Conservation (phyloP, 1,284 basidiomycete genomes). For the Inonotus hispidus region DNA sequence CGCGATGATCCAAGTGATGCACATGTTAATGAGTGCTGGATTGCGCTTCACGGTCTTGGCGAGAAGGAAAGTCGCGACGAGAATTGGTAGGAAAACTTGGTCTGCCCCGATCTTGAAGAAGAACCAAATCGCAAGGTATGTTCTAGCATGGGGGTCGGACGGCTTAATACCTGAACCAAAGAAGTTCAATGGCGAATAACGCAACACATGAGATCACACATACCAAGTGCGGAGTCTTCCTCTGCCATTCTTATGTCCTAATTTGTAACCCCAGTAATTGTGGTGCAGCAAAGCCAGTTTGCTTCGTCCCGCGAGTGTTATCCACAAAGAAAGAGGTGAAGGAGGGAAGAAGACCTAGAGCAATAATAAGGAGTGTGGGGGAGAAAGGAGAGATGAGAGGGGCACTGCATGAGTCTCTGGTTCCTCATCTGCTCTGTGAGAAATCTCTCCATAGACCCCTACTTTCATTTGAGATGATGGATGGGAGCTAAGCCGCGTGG, state of each 20-base stretch:
- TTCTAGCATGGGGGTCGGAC: slow-evolving; percentile 2
- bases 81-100: slow-evolving; percentile 43
- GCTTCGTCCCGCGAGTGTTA: background rate
- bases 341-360: background rate
- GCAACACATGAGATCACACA: background rate
- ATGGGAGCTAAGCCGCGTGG: background rate
- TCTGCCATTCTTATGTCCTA: background rate
- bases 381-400: background rate
- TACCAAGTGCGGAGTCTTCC: slow-evolving; percentile 3
- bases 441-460: background rate
- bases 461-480: background rate
- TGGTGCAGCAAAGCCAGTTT: background rate
- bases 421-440: background rate
- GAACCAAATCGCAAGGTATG: slow-evolving; percentile 31
- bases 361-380: background rate
- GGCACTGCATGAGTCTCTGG: background rate
- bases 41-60: slow-evolving; percentile 34
- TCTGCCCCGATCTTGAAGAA: slow-evolving; percentile 43
- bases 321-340: background rate
- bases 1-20: slow-evolving; percentile 16
- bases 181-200: too few relatives aligned
- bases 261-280: background rate
- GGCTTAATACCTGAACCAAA: slow-evolving; percentile 6
- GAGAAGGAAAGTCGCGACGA: slow-evolving; percentile 42
- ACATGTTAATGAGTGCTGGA: slow-evolving; percentile 17